phyloP scores from a whole-genome alignment of 2,329 filamentous ascomycete species.

The Colletotrichum paranaense region DNA sequence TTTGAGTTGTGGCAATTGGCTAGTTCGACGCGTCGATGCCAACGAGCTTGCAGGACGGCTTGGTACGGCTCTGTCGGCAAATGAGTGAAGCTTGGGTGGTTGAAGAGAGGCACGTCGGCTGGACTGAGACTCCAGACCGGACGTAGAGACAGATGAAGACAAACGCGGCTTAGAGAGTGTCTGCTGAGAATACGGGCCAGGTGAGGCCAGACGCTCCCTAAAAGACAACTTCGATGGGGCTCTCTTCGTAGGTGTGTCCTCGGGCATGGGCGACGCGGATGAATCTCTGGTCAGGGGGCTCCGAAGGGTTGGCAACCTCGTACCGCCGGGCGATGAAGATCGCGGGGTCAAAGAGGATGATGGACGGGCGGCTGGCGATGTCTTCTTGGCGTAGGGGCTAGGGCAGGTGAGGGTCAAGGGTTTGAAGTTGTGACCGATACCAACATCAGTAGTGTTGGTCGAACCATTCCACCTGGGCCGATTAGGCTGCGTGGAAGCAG shows the following conservation, averaged over 20 bases:
- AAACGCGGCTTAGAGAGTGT: constrained; percentile 57
- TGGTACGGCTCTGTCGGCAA: constrained; percentile 43
- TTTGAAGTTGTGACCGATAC: constrained; percentile 76
- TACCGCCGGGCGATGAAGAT: constrained; percentile 49
- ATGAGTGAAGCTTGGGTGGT: constrained; percentile 51
- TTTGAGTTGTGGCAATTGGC: constrained; percentile 64
- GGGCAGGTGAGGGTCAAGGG: constrained; percentile 70
- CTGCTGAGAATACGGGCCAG: constrained; percentile 60
- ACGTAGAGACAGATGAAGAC: constrained; percentile 56
- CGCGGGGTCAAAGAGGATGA: constrained; percentile 55
- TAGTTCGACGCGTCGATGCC: constrained; percentile 61
- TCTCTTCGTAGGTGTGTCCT: constrained; percentile 57
- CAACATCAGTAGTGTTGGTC: constrained; percentile 71
- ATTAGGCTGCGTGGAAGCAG: constrained; percentile 59
- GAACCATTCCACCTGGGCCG: constrained; percentile 81
- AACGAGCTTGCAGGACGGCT: constrained; percentile 68
- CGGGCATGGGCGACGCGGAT: constrained; percentile 60
- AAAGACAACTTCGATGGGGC: constrained; percentile 61
- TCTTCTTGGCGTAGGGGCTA: constrained; percentile 64
- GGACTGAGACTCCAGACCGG: constrained; percentile 45
- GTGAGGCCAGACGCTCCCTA: constrained; percentile 63
- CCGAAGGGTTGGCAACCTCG: constrained; percentile 61
- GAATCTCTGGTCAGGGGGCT: constrained; percentile 58
- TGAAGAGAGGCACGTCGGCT: constrained; percentile 66
- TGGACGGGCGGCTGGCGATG: constrained; percentile 54